Evolutionary conservation across 2,329 filamentous ascomycete genomes (phyloP).

Genomic region (Drechslerella stenobrocha): DNA sequence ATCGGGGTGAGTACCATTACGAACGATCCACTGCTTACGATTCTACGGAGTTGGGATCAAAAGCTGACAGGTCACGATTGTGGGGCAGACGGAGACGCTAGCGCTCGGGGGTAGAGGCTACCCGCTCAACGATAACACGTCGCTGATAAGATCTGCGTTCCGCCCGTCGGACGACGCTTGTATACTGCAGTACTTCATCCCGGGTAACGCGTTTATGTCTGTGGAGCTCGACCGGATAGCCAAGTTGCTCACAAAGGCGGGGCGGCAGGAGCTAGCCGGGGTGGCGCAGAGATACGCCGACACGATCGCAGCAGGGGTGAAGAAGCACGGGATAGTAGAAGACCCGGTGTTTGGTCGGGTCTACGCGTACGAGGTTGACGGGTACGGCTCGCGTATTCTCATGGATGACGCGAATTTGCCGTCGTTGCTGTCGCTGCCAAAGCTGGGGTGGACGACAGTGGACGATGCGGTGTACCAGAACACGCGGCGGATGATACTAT

Average conservation of each 20-base stretch:
- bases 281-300: slow-evolving; percentile 64
- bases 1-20: slow-evolving; percentile 60
- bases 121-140: slow-evolving; percentile 79
- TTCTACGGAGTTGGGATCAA: too few relatives aligned
- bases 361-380: slow-evolving; percentile 86
- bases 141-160: slow-evolving; percentile 87
- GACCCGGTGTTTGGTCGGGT: slow-evolving; percentile 76
- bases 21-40: too few relatives aligned
- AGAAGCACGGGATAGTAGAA: slow-evolving; percentile 78
- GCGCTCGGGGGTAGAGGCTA: slow-evolving; percentile 84
- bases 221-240: slow-evolving; percentile 80
- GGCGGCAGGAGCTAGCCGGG: slow-evolving; percentile 19
- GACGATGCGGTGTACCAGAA: slow-evolving; percentile 78
- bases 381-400: slow-evolving; percentile 76
- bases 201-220: slow-evolving; percentile 93
- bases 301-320: slow-evolving; percentile 73
- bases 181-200: slow-evolving; percentile 91
- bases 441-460: slow-evolving; percentile 72
- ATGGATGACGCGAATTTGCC: slow-evolving; percentile 92
- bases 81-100: slow-evolving; percentile 75
- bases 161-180: slow-evolving; percentile 93
- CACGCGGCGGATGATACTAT: slow-evolving; percentile 79
- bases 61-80: slow-evolving; percentile 6
- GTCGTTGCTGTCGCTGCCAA: slow-evolving; percentile 74
- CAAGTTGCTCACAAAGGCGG: slow-evolving; percentile 63